Base-by-base conservation (phyloP, 805 yeast genomes). In the Candida silvatica region DNA sequence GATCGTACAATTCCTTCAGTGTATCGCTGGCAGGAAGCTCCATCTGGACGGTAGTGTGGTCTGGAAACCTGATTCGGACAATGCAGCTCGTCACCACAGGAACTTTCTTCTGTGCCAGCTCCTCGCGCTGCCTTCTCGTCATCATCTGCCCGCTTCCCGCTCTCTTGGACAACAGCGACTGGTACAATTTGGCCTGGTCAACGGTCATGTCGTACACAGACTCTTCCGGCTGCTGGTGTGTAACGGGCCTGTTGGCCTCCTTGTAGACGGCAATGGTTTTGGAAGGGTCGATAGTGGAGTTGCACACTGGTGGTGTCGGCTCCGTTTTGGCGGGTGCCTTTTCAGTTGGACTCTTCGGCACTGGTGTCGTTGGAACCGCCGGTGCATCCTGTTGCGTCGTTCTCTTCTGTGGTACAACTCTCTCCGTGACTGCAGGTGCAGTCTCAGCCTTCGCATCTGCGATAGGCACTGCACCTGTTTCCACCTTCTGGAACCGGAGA, bases 41-140 rank as follows among this genome's bases (percentile, higher is more conserved):
- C 14, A 72, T 59, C 43, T 78, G 77, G 2, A 78, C 48, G 17
- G 59, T 59, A 3, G 66, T 61, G 36, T 66, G 64, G 50, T 79
- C 82, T 1, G 84, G 83, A 39, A 80, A 70, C 35, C 69, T 62
- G 8, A 79, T 46, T 37, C 85, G 60, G 2, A 78, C 49, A 6
- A 59, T 49, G 34, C 74, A 66, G 32, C 52, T 51, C 11, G 49
- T 55, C 27, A 41, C 39, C 35, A 48, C 57, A 1, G 29, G 31
- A 11, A 44, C 47, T 38, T 39, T 54, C 42, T 45, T 51, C 3
- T 42, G 40, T 6, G 48, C 49, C 16, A 56, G 45, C 31, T 58
- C 47, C 27, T 55, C 52, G 31, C 63, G 64, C 29, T 67, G 61
- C 26, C 52, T 38, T 29, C 37, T 52, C 5, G 52, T 51, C 48